Percentiles rank a stretch among this genome's conserved stretches.
phyloP scores from a whole-genome alignment of 768 basidiomycete genomes.

The Boletus rubescentipes region DNA sequence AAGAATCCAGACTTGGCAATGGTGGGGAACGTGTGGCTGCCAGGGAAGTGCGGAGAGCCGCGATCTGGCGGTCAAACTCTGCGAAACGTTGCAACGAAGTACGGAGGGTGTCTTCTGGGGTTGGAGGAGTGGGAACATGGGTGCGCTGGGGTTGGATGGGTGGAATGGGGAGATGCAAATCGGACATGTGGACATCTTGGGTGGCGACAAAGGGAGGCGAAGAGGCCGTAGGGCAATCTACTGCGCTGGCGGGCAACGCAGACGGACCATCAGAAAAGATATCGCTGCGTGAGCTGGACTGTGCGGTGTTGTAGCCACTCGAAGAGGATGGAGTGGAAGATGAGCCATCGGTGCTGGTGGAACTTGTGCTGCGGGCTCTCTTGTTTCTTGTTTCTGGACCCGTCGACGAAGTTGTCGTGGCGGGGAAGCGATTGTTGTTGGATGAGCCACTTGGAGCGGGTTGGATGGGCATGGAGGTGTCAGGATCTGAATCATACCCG shows the following conservation, averaged over 20 bases:
- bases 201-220: slow-evolving; percentile 41
- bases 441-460: slow-evolving; percentile 26
- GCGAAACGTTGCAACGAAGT: slow-evolving; percentile 51
- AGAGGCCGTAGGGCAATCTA: slow-evolving; percentile 22
- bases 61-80: slow-evolving; percentile 54
- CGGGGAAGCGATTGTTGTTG: slow-evolving; percentile 9
- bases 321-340: slow-evolving; percentile 36
- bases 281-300: slow-evolving; percentile 36
- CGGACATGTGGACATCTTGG: slow-evolving; percentile 53
- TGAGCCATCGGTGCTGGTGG: slow-evolving; percentile 38
- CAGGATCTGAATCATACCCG: slow-evolving; percentile 34
- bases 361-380: slow-evolving; percentile 55
- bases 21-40: slow-evolving; percentile 27
- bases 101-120: slow-evolving; percentile 40
- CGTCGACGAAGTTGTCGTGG: not conserved
- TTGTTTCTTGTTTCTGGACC: slow-evolving; percentile 52
- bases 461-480: slow-evolving; percentile 27
- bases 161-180: slow-evolving; percentile 29
- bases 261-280: slow-evolving; percentile 22
- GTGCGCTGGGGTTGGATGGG: slow-evolving; percentile 16
- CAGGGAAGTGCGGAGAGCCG: slow-evolving; percentile 44
- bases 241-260: slow-evolving; percentile 4
- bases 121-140: slow-evolving; percentile 13
- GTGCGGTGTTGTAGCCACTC: slow-evolving; percentile 36
- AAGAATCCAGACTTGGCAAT: slow-evolving; percentile 25